Evolutionary conservation across 1,284 basidiomycete species (phyloP).

Genomic region (Ustilago sp.): DNA sequence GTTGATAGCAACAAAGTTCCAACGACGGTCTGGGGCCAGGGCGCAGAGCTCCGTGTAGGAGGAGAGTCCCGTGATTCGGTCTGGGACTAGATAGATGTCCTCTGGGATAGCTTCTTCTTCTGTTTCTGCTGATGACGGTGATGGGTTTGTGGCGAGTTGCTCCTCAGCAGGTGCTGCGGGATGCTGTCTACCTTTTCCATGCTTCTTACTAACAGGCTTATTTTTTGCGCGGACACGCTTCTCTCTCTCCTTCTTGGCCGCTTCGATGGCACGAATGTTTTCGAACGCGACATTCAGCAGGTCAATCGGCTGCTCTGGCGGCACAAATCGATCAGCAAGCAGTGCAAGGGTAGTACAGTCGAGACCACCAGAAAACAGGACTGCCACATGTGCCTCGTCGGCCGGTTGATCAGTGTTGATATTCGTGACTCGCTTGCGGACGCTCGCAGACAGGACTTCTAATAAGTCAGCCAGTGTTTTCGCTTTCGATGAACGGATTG

Average conservation of each 20-base stretch:
- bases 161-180: neutral
- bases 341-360: conserved; percentile 88
- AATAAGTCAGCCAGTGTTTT: conserved; percentile 64
- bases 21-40: conserved; percentile 80
- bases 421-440: conserved; percentile 71
- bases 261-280: conserved; percentile 79
- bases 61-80: conserved; percentile 82
- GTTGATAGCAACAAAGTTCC: conserved; percentile 93
- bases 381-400: conserved; percentile 75
- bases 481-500: neutral
- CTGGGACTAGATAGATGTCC: conserved; percentile 78
- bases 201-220: conserved; percentile 9
- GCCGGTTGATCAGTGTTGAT: conserved; percentile 60
- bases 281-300: conserved; percentile 96
- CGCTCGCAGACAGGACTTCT: conserved; percentile 68
- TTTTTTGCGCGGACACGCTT: conserved; percentile 37
- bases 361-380: conserved; percentile 96
- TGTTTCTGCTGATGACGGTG: conserved; percentile 7
- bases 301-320: conserved; percentile 82
- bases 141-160: conserved; percentile 2
- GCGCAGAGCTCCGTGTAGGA: conserved; percentile 81
- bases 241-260: conserved; percentile 49
- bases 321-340: conserved; percentile 75
- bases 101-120: conserved; percentile 68
- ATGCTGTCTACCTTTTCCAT: neutral